These are phyloP conservation scores for Rhynchospora pubera DNA, from an alignment of 176 grass and related monocot species.

Conservation along the genomic window DNA sequence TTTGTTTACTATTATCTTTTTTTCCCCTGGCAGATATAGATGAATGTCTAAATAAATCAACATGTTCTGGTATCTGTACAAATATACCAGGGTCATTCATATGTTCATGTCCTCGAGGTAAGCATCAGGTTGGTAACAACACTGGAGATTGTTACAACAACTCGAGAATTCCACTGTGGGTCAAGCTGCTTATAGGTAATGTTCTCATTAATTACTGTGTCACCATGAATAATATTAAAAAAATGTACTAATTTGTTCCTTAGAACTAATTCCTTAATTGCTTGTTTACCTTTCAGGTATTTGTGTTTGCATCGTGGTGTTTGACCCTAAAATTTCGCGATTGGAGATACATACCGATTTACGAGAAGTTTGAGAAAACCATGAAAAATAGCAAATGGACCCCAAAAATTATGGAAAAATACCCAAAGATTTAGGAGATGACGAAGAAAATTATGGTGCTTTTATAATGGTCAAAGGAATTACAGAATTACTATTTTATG, in stretches of 20 bases:
- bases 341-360: no score
- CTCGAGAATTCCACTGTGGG: conserved; percentile 13
- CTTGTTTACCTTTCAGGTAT: conserved; percentile 24
- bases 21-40: conserved; percentile 38
- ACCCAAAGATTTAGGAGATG: no score
- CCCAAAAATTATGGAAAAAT: no score
- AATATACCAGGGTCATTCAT: conserved; percentile 37
- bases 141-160: conserved; percentile 28
- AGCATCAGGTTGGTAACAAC: conserved; percentile 19
- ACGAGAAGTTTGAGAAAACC: no score
- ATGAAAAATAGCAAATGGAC: no score
- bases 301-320: conserved; percentile 21
- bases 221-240: background rate
- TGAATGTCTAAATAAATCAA: conserved; percentile 42
- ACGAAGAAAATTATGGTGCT: no score
- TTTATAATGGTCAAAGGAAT: no score
- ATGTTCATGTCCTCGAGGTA: conserved; percentile 44
- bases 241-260: no score
- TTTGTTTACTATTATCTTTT: background rate
- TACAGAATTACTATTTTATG: no score
- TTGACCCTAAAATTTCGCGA: no score
- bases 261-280: background rate
- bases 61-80: conserved; percentile 39
- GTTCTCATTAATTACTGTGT: background rate
- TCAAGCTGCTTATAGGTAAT: conserved; percentile 53